Evolutionary conservation across 2,329 filamentous ascomycete genomes (phyloP).

Genomic region (Neopestalotiopsis clavispora): DNA sequence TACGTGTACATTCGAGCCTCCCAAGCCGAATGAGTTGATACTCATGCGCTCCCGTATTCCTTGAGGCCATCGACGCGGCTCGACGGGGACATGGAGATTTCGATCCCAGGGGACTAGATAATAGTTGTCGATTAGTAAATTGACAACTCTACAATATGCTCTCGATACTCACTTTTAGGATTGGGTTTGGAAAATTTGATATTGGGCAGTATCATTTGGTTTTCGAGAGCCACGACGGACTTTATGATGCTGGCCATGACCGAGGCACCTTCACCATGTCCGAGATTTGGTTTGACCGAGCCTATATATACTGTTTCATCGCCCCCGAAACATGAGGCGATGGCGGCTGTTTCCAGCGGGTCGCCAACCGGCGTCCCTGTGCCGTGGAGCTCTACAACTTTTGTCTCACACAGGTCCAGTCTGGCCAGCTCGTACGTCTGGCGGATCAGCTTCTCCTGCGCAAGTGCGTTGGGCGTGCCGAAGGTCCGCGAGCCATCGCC

Average conservation of each 20-base stretch:
- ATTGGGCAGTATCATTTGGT: conserved; percentile 34
- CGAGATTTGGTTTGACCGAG: conserved; percentile 41
- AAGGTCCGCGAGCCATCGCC: conserved; percentile 43
- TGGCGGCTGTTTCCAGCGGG: conserved; percentile 30
- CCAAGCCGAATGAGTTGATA: conserved; percentile 35
- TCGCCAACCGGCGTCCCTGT: conserved; percentile 32
- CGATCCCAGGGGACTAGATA: neutral
- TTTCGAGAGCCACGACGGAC: conserved; percentile 24
- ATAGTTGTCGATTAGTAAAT: neutral
- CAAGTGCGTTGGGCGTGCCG: conserved; percentile 45
- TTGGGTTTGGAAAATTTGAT: conserved; percentile 36
- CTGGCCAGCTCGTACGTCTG: conserved; percentile 39
- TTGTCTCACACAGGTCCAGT: conserved; percentile 42
- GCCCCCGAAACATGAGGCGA: conserved; percentile 24
- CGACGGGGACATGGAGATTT: conserved; percentile 6
- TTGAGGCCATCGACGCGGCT: conserved; percentile 23
- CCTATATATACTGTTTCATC: conserved; percentile 25
- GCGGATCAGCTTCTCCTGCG: conserved; percentile 43
- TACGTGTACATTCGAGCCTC: conserved; percentile 32
- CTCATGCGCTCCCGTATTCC: conserved; percentile 25
- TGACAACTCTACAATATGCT: conserved; percentile 17
- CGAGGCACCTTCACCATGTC: conserved; percentile 35
- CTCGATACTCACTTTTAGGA: conserved; percentile 23
- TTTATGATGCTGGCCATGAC: conserved; percentile 33
- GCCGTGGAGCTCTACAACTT: conserved; percentile 33